A percentile compares a stretch with the other conserved stretches of the same genome.
phyloP scores from a whole-genome alignment of 2,329 filamentous ascomycete species.

The Alternaria conjuncta region DNA sequence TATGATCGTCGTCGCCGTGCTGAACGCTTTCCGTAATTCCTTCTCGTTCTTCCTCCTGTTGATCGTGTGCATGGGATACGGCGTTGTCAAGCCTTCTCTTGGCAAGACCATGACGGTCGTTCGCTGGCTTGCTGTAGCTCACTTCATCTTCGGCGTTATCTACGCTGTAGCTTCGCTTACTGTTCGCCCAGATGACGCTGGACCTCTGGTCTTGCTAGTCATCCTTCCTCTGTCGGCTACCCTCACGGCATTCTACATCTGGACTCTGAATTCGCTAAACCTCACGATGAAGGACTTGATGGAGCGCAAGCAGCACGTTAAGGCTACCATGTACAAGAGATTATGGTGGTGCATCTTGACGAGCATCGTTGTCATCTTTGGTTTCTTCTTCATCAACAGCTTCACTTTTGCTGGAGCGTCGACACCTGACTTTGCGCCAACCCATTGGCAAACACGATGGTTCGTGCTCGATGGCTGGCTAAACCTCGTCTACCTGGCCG shows the following conservation, averaged over 20 bases:
- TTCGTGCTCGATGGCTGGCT: constrained; percentile 98
- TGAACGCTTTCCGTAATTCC: constrained; percentile 93
- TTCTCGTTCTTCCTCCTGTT: constrained; percentile 98
- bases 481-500: constrained; percentile 92
- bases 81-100: constrained; percentile 91
- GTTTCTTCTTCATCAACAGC: constrained; percentile 98
- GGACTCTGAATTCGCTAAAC: constrained; percentile 96
- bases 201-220: constrained; percentile 88
- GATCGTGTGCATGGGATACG: constrained; percentile 99
- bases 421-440: constrained; percentile 89
- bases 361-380: constrained; percentile 94
- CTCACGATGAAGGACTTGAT: constrained; percentile 94
- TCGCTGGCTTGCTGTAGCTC: constrained; percentile 85
- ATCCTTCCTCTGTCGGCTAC: constrained; percentile 91
- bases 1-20: constrained; percentile 87
- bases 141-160: constrained; percentile 93
- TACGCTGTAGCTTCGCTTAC: constrained; percentile 90
- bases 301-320: constrained; percentile 90
- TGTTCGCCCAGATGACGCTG: constrained; percentile 86
- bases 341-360: constrained; percentile 97
- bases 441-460: constrained; percentile 97
- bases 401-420: constrained; percentile 88
- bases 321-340: constrained; percentile 96
- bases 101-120: constrained; percentile 95
- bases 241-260: constrained; percentile 95